phyloP scores from a whole-genome alignment of 345 rosid genomes.

The Hypericum androsaemum region DNA sequence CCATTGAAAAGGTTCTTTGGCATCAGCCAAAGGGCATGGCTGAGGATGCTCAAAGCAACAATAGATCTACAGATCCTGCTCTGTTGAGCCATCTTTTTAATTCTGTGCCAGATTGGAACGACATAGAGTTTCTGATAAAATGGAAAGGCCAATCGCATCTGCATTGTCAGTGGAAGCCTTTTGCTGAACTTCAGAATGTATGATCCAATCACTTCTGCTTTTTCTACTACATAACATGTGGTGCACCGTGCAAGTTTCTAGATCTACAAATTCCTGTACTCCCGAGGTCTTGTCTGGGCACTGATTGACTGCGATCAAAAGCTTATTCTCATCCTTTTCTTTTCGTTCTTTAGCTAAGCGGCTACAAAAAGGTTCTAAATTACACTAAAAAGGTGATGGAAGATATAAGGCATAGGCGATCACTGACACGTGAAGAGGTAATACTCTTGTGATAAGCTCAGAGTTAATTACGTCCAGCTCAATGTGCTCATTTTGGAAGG shows the following conservation, averaged over 20 bases:
- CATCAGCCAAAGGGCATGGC: conserved; percentile 85
- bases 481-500: too few species aligned
- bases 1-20: conserved; percentile 94
- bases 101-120: conserved; percentile 74
- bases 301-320: too few species aligned
- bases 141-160: conserved; percentile 99
- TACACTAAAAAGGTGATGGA: conserved; percentile 85
- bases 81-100: conserved; percentile 65
- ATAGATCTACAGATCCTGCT: conserved; percentile 62
- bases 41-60: conserved; percentile 54
- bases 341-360: conserved; percentile 67
- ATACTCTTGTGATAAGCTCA: conserved; percentile 1
- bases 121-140: conserved; percentile 86
- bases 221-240: background rate
- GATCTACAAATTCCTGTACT: background rate
- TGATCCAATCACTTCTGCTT: conserved; percentile 10
- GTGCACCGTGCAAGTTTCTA: background rate
- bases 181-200: conserved; percentile 83
- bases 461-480: too few species aligned
- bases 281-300: conserved; percentile 7
- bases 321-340: background rate
- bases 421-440: conserved; percentile 95
- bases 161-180: conserved; percentile 94
- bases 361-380: conserved; percentile 91
- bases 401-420: conserved; percentile 66